Base-by-base conservation (phyloP, 768 basidiomycete species). In the Xerocomellus chrysenteron region DNA sequence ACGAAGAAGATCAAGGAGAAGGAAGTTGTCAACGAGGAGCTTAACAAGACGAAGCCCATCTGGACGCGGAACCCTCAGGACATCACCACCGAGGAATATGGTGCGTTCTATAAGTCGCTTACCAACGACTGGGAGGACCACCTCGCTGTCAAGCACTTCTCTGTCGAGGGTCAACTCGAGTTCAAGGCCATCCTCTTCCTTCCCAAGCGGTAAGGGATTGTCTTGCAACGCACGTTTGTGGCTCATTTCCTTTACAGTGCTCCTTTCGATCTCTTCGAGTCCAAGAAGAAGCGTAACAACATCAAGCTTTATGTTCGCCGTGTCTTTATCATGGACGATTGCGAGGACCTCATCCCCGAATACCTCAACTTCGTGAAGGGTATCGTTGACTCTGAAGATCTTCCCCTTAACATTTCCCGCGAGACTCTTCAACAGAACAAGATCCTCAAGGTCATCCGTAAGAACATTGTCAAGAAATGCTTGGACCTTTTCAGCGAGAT, bases 271-370 rank as follows among this genome's bases (percentile, higher is more conserved):
- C 89, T 99, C 74, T 99, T 99, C 79, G 97, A 99, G 82, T 92
- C 91, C 58, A 98, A 99, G 90, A 98, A 98, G 91, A 98, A 98
- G 86, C 92, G 96, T 69, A 98, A 98, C 85, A 98, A 98, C 90
- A 98, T 99, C 85, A 99, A 99, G 81, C 94, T 99, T 74, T 99
- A 98, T 73, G 97, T 99, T 66, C 93, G 97, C 81, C 94, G 97
- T 55, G 96, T 98, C 70, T 98, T 99, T 84, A 98, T 99, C 84
- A 98, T 97, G 93, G 97, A 99, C 78, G 95, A 97, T 76, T 98
- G 96, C 74, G 96, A 98, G 81, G 97, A 99, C 70, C 81, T 97
- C 72, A 98, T 96, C 71, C 96, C 96, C 65, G 96, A 98, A 75
- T 98, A 98, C 83, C 92, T 98, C 76, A 98, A 98, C 84, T 98